Evolutionary conservation across 139 green algal genomes (phyloP), one percentile per base, ranked within the genome.

Genomic region (Cymbomonas tetramitiformis): DNA sequence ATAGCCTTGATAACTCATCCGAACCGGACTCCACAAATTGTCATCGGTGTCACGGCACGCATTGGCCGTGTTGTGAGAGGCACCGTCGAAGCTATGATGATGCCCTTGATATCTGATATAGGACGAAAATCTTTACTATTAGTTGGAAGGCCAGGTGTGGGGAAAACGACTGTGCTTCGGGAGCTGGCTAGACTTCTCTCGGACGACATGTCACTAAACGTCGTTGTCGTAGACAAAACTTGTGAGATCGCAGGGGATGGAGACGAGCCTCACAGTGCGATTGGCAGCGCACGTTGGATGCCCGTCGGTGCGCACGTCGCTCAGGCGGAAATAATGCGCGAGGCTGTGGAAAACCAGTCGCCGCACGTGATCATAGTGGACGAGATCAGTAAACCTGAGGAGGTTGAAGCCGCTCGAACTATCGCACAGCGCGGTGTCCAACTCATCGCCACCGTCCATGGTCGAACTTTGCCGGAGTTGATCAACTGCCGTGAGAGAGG

Each of bases 231-330:
- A 24, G 88, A 96, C 72, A 95, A 86, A 0, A 80, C 57, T 38
- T 96, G 96, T 38, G 88, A 96, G 74, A 93, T 96, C 39, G 88
- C 73, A 0, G 86, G 86, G 5, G 86, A 94, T 57, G 85, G 80
- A 1, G 77, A 88, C 66, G 63, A 90, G 1, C 77, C 83, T 0
- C 86, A 94, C 58, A 47, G 44, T 2, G 69, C 58, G 28, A 56
- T 79, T 5, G 72, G 72, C 4, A 24, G 49, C 9, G 64, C 72
- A 0, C 29, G 72, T 15, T 56, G 72, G 39, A 77, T 79, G 72
- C 69, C 74, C 46, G 72, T 79, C 9, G 47, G 68, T 23, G 24
- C 38, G 1, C 60, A 70, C 2, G 56, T 60, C 32, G 24, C 48
- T 51, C 72, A 79, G 52, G 63, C 76, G 48, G 25, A 67, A 32